Evolutionary conservation across 164 flowering plant genomes (phyloP), one percentile per base, ranked within the genome.

Genomic region (Nymphaea colorata): DNA sequence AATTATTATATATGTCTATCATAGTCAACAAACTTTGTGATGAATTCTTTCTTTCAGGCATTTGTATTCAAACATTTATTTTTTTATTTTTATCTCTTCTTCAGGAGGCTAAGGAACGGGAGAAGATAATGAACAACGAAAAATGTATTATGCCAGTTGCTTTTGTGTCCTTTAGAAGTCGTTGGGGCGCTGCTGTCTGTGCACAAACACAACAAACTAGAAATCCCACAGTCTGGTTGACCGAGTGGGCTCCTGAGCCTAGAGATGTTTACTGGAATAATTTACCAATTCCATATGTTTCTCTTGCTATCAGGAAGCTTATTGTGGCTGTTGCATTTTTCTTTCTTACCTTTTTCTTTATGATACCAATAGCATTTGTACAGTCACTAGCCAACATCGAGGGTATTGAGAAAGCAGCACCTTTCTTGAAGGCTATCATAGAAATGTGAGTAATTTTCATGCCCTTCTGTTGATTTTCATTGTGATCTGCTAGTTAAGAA

Each of bases 181-280:
- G 98, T 55, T 88, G 96, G 96, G 95, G 78, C 17, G 98, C 98
- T 42, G 96, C 96, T 62, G 93, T 93, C 64, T 93, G 96, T 80
- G 93, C 98, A 59, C 98, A 93, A 75, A 93, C 98, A 71, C 96
- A 93, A 64, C 95, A 87, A 73, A 63, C 89, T 17, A 82, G 89
- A 72, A 88, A 93, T 69, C 98, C 98, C 7, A 90, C 96, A 44
- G 3, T 79, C 41, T 90, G 98, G 98, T 74, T 93, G 72, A 93
- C 98, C 8, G 90, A 88, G 25, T 88, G 96, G 95, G 96, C 98
- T 64, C 89, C 98, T 36, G 98, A 93, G 70, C 96, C 98, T 2
- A 84, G 95, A 43, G 96, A 90, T 76, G 83, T 93, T 5, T 93
- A 84, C 75, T 93, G 98, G 98, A 76, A 79, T 5, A 88, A 90